These are phyloP conservation scores for Huntiella moniliformis DNA, from an alignment of 2,329 filamentous ascomycete genomes.

Conservation along the genomic window DNA sequence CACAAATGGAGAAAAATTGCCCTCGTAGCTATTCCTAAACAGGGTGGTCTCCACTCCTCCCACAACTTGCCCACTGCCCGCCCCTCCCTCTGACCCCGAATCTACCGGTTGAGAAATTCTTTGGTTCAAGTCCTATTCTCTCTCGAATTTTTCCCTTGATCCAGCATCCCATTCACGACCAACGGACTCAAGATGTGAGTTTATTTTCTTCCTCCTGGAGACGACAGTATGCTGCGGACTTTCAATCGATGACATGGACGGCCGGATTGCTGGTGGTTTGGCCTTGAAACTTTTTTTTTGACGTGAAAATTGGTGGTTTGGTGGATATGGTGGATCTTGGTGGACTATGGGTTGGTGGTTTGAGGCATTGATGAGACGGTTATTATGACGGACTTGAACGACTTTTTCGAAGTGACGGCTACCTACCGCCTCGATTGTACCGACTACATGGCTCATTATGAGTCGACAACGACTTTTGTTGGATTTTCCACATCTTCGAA, in stretches of 20 bases:
- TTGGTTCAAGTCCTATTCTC: conserved; percentile 10
- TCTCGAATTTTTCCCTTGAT: conserved; percentile 12
- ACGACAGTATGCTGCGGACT: neutral
- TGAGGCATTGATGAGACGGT: too few species aligned
- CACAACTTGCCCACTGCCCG: conserved; percentile 11
- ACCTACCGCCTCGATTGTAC: too few species aligned
- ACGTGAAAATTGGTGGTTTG: too few species aligned
- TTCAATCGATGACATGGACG: neutral
- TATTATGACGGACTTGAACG: too few species aligned
- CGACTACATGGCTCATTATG: too few species aligned
- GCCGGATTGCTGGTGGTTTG: too few species aligned
- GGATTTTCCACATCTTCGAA: too few species aligned
- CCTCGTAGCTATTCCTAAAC: conserved; percentile 9
- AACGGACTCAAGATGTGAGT: conserved; percentile 29
- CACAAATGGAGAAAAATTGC: conserved; percentile 10
- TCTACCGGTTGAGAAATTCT: conserved; percentile 12
- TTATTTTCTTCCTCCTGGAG: neutral
- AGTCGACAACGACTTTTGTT: too few species aligned
- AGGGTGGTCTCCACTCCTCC: conserved; percentile 10
- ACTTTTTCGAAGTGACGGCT: too few species aligned
- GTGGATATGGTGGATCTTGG: too few species aligned
- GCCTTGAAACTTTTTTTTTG: too few species aligned
- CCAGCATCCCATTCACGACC: conserved; percentile 20
- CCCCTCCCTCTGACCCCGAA: conserved; percentile 7
- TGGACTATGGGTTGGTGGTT: too few species aligned